Conservation (phyloP, 495 filamentous ascomycete genomes). For the Penicillium angulare region DNA sequence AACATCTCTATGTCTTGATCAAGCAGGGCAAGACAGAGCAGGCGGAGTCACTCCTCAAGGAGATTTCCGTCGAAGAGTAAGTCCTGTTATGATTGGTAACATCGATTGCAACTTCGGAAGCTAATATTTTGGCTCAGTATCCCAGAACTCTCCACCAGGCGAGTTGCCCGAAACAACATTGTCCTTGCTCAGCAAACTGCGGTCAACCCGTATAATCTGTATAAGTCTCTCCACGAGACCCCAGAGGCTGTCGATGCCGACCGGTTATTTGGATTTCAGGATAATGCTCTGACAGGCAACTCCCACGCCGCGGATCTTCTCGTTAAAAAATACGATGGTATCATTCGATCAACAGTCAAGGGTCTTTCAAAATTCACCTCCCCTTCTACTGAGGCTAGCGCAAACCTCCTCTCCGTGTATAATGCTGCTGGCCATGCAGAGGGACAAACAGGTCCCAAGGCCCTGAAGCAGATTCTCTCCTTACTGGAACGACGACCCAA, state of each 20-base stretch:
- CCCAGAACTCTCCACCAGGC: conserved; percentile 70
- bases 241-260: conserved; percentile 61
- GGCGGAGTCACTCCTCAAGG: conserved; percentile 63
- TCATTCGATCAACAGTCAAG: conserved; percentile 63
- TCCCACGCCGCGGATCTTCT: conserved; percentile 70
- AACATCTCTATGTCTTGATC: conserved; percentile 78
- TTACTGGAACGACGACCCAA: conserved; percentile 73
- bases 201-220: conserved; percentile 75
- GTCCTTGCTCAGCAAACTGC: conserved; percentile 55
- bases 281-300: conserved; percentile 65
- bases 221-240: conserved; percentile 62
- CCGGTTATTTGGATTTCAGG: conserved; percentile 75
- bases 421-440: conserved; percentile 75
- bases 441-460: conserved; percentile 61
- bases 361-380: conserved; percentile 52
- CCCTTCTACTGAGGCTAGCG: conserved; percentile 54
- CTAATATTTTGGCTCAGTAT: conserved; percentile 51
- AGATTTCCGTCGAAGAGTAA: conserved; percentile 64
- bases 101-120: background rate
- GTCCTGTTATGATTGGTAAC: conserved; percentile 19
- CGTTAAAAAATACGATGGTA: conserved; percentile 72
- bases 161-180: conserved; percentile 77
- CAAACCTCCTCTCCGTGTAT: conserved; percentile 68
- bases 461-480: conserved; percentile 69
- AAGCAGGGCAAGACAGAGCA: conserved; percentile 71